Evolutionary conservation across 495 filamentous ascomycete genomes (phyloP).

Genomic region (Aspergillus conjunctus): DNA sequence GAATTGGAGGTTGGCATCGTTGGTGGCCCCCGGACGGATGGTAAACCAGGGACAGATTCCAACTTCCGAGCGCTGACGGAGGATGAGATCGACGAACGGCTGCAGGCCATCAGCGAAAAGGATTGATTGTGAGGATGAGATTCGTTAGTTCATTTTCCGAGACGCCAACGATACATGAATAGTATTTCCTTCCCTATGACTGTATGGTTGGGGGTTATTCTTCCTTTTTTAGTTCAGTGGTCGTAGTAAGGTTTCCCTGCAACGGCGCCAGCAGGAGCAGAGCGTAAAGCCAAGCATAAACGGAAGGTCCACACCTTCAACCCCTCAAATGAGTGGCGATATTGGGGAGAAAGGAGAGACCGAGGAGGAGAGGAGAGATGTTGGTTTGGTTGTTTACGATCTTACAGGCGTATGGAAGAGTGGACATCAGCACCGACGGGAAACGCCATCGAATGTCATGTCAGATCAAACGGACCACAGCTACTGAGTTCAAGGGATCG

Average conservation of each 20-base stretch:
- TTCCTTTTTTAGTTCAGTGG: slow-evolving; percentile 8
- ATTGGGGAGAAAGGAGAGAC: neutral
- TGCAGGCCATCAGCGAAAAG: slow-evolving; percentile 98
- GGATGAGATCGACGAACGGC: slow-evolving; percentile 96
- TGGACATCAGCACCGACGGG: neutral
- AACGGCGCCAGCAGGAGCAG: neutral
- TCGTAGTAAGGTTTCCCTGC: slow-evolving; percentile 20
- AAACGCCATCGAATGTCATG: neutral
- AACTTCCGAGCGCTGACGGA: slow-evolving; percentile 88
- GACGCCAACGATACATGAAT: slow-evolving; percentile 29
- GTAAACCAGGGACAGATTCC: slow-evolving; percentile 74
- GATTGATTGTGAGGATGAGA: slow-evolving; percentile 59
- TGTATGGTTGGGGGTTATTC: slow-evolving; percentile 8
- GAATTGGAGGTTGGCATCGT: slow-evolving; percentile 98
- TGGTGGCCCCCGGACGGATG: slow-evolving; percentile 76
- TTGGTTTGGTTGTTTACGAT: slow-evolving; percentile 15
- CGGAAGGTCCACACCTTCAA: slow-evolving; percentile 5
- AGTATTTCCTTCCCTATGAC: slow-evolving; percentile 10
- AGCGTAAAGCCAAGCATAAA: slow-evolving; percentile 1
- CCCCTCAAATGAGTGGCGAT: slow-evolving; percentile 23
- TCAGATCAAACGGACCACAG: neutral
- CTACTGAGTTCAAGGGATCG: neutral
- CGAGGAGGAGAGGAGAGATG: slow-evolving; percentile 2
- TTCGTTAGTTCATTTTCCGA: slow-evolving; percentile 17
- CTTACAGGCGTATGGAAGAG: slow-evolving; percentile 16